These are phyloP conservation scores for Pichia sp. DNA, from an alignment of 1,139 yeast genomes.

Conservation along the genomic window DNA sequence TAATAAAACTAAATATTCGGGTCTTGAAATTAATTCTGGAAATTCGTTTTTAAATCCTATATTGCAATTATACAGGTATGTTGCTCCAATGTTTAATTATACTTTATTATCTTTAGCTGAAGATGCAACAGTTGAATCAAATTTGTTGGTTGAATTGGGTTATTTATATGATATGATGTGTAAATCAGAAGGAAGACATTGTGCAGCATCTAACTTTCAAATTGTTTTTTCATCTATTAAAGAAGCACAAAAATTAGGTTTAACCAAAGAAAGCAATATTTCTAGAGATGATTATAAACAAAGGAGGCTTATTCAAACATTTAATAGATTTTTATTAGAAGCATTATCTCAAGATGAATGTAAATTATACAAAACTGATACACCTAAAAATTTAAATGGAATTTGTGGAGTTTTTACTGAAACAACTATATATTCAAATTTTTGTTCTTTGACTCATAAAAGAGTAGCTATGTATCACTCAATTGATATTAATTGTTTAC, in stretches of 20 bases:
- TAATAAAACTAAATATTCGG: constrained; percentile 71
- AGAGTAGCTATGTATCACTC: constrained; percentile 24
- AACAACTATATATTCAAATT: constrained; percentile 30
- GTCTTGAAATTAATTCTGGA: constrained; percentile 80
- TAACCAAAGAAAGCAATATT: constrained; percentile 43
- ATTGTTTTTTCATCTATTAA: constrained; percentile 39
- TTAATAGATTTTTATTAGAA: constrained; percentile 55
- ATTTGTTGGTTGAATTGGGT: constrained; percentile 74
- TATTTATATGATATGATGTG: constrained; percentile 86
- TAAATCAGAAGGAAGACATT: constrained; percentile 68
- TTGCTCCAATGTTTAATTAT: constrained; percentile 63
- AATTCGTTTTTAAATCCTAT: constrained; percentile 77
- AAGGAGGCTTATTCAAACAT: constrained; percentile 41
- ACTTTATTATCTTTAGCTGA: constrained; percentile 49
- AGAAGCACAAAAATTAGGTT: constrained; percentile 43
- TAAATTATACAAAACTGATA: constrained; percentile 24
- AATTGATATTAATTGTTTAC: constrained; percentile 26
- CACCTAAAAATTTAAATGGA: constrained; percentile 29
- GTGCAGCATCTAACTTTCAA: constrained; percentile 69
- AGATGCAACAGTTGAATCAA: constrained; percentile 52
- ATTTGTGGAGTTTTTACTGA: constrained; percentile 40
- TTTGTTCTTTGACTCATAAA: constrained; percentile 24
- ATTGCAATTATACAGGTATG: constrained; percentile 75
- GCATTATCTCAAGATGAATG: constrained; percentile 44
- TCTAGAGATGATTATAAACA: constrained; percentile 28